These are phyloP conservation scores for Diaporthe sp. DNA, from an alignment of 2,329 filamentous ascomycete species.

Conservation along the genomic window DNA sequence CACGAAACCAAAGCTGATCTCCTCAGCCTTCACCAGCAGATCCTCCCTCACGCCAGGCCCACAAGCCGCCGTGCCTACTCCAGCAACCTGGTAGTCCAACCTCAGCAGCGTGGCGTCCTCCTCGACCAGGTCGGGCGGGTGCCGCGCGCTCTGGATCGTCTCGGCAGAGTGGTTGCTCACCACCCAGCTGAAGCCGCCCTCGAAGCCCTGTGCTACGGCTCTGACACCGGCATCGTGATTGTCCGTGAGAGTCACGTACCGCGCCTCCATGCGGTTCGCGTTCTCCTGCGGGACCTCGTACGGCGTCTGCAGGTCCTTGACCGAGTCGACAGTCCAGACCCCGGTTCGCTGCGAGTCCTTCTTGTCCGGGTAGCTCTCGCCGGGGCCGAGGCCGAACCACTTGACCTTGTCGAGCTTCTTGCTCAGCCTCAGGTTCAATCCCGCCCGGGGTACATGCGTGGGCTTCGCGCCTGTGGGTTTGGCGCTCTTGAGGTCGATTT, in stretches of 20 bases:
- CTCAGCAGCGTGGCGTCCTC: constrained; percentile 61
- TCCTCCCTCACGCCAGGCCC: constrained; percentile 63
- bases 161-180: constrained; percentile 66
- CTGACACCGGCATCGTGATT: constrained; percentile 49
- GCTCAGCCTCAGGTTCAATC: constrained; percentile 68
- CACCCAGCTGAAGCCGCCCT: constrained; percentile 66
- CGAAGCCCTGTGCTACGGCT: constrained; percentile 47
- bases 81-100: constrained; percentile 62
- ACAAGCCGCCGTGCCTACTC: constrained; percentile 64
- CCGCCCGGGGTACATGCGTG: constrained; percentile 71
- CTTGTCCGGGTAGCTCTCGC: constrained; percentile 76
- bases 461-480: constrained; percentile 65
- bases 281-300: constrained; percentile 80
- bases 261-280: constrained; percentile 73
- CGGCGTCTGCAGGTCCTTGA: constrained; percentile 66
- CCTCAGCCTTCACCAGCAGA: constrained; percentile 57
- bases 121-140: constrained; percentile 73
- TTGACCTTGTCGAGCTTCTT: constrained; percentile 60
- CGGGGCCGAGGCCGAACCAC: constrained; percentile 76
- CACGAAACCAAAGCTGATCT: constrained; percentile 58
- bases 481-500: constrained; percentile 59
- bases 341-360: constrained; percentile 68
- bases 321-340: constrained; percentile 56
- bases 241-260: constrained; percentile 62
- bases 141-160: constrained; percentile 70